Base-by-base conservation (phyloP, 805 yeast species). In the Cyberlindnera maritima region DNA sequence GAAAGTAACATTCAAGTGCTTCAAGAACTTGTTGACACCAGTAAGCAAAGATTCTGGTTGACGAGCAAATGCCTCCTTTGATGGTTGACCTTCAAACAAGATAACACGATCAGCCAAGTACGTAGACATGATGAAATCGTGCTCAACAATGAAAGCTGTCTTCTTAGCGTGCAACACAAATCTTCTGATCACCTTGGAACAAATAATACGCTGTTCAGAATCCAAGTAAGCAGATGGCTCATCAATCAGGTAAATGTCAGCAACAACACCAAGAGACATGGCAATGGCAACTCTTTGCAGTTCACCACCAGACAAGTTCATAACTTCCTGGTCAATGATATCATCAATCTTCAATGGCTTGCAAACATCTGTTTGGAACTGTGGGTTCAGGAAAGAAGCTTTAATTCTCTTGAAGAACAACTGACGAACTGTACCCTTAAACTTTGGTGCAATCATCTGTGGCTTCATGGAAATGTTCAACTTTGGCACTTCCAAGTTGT, bases 111-210 rank as follows among this genome's bases (percentile, higher is more conserved):
- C 99, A 54, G 99, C 99, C 77, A 94, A 80, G 69, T 94, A 94
- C 15, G 99, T 94, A 56, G 99, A 98, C 99, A 94, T 94, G 76
- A 94, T 94, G 80, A 94, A 94, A 80, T 94, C 99, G 83, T 94
- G 99, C 84, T 94, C 99, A 49, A 94, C 99, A 61, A 94, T 77
- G 69, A 94, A 94, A n/a, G 99, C 99, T 39, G 98, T 92, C 79
- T 92, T 94, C 77, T 92, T 91, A 59, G 97, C 81, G 67, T 94
- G 99, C 67, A 94, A 75, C 63, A 94, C 88, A 66, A 90, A 94
- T 71, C 97, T 85, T 80, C 97, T 87, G 62, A 94, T 94, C 59
- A 94, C 99, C 77, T 94, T 94, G 44, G 99, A 88, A 78, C 99
- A 94, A 58, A 94, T 87, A 64, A 94, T 90, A 88, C 99, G 97